Percentiles rank a stretch among this genome's conserved stretches.
phyloP scores from a whole-genome alignment of 2,329 filamentous ascomycete species.

The Cyphellophora attinorum region DNA sequence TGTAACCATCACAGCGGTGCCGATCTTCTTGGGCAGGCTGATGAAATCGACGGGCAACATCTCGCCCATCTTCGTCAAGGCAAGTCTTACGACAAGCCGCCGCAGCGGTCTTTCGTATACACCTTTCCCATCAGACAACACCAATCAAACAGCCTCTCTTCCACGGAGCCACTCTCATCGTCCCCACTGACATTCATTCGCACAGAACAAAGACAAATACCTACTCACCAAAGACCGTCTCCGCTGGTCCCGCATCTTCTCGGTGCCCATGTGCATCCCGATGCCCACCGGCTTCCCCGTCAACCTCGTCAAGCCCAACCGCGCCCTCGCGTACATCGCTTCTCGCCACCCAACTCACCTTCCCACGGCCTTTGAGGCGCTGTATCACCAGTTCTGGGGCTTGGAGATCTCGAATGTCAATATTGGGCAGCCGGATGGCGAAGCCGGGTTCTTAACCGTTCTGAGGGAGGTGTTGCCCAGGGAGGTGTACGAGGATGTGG shows the following conservation, averaged over 20 bases:
- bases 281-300: slow-evolving; percentile 44
- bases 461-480: slow-evolving; percentile 38
- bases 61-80: slow-evolving; percentile 47
- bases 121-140: no score
- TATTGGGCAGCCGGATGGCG: slow-evolving; percentile 33
- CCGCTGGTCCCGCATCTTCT: slow-evolving; percentile 45
- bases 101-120: no score
- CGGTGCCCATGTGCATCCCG: slow-evolving; percentile 39
- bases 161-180: no score
- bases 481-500: slow-evolving; percentile 30
- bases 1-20: slow-evolving; percentile 47
- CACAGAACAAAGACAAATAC: slow-evolving; percentile 55
- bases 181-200: no score
- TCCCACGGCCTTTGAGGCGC: slow-evolving; percentile 30
- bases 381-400: slow-evolving; percentile 45
- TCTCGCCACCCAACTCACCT: slow-evolving; percentile 33
- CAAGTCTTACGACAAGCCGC: no score
- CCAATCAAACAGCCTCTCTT: no score
- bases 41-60: slow-evolving; percentile 48
- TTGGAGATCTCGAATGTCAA: slow-evolving; percentile 28
- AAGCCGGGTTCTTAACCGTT: slow-evolving; percentile 28
- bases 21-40: slow-evolving; percentile 50
- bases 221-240: slow-evolving; percentile 42
- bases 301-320: slow-evolving; percentile 41
- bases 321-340: slow-evolving; percentile 41